Base-by-base conservation (phyloP, 2,329 filamentous ascomycete species). In the Cercospora sp. region DNA sequence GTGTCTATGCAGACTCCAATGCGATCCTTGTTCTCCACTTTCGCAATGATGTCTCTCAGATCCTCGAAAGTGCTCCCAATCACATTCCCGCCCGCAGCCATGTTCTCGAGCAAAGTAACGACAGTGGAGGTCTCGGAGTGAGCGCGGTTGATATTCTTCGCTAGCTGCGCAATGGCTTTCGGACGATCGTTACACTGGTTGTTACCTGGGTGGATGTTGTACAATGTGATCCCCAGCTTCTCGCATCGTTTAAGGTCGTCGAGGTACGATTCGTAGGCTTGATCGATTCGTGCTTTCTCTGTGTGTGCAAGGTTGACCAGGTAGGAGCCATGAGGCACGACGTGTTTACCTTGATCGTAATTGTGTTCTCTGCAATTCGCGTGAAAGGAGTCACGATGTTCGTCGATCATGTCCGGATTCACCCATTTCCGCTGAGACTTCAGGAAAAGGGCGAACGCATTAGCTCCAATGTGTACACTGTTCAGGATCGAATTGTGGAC, bases 371-470 rank as follows among this genome's bases (percentile, higher is more conserved):
- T 83, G 76, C 92, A 92, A 33, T 88, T 82, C 53, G 85, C 84
- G 65, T 86, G 86, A 81, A 98, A 99, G 45, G 88, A 85, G 51
- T 88, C 84, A 60, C 87, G 85, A 63, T 90, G 87, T 28, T 91
- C 88, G 45, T 88, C 80, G 28, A 90, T 85, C 4, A 99, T 84
- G 0, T 91, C 87, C 8, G 94, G 92, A 75, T 91, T 96, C 30
- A 87, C 85, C 95, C 95, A 99, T 83, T 97, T 98, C 65, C 94
- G 89, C 79, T 99, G 95, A 0, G 92, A 97, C 79, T 98, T 98
- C 73, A 99, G 86, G 82, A 99, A 99, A 20, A 98, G 84, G 3
- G 95, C 95, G 74, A 98, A 97, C 9, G 94, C 89, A 78, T 98
- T 99, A 70, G 91, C 94, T 63, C 94, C 85, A 60, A 70, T 76